These are phyloP conservation scores for Colletotrichum australisinense DNA, from an alignment of 2,329 filamentous ascomycete genomes.

Conservation along the genomic window DNA sequence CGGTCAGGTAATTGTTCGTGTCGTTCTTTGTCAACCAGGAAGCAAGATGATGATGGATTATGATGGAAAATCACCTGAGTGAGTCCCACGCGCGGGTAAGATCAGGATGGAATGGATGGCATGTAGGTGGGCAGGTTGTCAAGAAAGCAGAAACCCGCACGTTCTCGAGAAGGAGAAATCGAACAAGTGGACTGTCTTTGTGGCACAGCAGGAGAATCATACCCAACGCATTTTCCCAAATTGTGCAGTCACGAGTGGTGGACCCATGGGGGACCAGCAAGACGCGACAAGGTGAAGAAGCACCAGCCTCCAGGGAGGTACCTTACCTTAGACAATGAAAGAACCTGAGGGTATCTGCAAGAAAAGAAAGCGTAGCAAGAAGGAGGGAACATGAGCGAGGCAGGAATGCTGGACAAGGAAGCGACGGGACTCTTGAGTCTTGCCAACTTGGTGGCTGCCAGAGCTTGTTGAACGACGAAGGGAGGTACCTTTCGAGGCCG, in stretches of 20 bases:
- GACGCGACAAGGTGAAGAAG: neutral
- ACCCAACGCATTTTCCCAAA: neutral
- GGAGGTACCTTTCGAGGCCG: neutral
- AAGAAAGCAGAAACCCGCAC: neutral
- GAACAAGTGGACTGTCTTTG: neutral
- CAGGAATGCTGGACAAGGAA: slow-evolving; percentile 1
- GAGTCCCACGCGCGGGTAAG: neutral
- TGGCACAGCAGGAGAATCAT: neutral
- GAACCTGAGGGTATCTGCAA: too few relatives aligned
- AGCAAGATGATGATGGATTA: neutral
- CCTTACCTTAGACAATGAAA: too few relatives aligned
- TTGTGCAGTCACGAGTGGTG: neutral
- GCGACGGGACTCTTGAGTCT: neutral
- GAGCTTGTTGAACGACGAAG: neutral
- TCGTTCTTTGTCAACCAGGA: neutral
- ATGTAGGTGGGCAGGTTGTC: neutral
- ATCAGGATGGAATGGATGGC: neutral
- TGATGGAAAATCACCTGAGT: neutral
- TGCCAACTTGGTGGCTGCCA: neutral
- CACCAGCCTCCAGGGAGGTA: too few relatives aligned
- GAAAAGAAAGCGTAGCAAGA: too few relatives aligned
- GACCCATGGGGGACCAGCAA: neutral
- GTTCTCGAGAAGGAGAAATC: neutral
- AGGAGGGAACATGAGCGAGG: neutral
- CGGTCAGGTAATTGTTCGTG: neutral